Percentiles rank a stretch among this genome's conserved stretches.
phyloP scores from a whole-genome alignment of 768 basidiomycete species.

The Glaciozyma martinii region DNA sequence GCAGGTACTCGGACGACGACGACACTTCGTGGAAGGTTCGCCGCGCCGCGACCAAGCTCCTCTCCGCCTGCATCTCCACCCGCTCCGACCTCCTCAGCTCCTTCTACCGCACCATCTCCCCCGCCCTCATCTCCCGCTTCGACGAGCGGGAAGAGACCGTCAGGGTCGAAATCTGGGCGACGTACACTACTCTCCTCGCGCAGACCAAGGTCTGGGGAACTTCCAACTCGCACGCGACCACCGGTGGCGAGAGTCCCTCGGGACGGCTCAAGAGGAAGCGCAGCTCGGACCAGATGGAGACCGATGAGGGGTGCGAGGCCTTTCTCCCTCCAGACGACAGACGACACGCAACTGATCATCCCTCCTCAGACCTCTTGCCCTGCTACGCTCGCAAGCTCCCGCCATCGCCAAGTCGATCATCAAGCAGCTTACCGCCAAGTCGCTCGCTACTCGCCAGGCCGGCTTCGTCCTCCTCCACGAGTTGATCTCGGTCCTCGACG shows the following conservation, averaged over 20 bases:
- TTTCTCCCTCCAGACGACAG: neutral
- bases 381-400: conserved; percentile 68
- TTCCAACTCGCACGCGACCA: conserved; percentile 46
- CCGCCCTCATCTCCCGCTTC: conserved; percentile 80
- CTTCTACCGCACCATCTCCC: conserved; percentile 76
- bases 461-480: conserved; percentile 71
- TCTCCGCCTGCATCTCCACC: conserved; percentile 74
- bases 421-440: conserved; percentile 74
- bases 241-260: neutral
- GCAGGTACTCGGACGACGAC: conserved; percentile 91
- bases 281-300: conserved; percentile 58
- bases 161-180: conserved; percentile 79
- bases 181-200: conserved; percentile 68
- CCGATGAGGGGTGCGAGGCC: conserved; percentile 47
- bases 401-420: conserved; percentile 68
- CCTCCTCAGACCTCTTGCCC: conserved; percentile 38
- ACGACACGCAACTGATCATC: neutral
- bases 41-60: conserved; percentile 80
- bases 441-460: conserved; percentile 69
- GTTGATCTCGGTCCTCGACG: conserved; percentile 69
- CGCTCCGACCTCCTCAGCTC: conserved; percentile 74
- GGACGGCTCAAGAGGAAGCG: conserved; percentile 42
- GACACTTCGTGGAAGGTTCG: conserved; percentile 97
- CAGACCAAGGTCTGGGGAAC: conserved; percentile 77
- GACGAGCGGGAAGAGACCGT: conserved; percentile 93